Evolutionary conservation across 1,139 yeast genomes (phyloP).

Genomic region (Hyphopichia pseudoburtonii): DNA sequence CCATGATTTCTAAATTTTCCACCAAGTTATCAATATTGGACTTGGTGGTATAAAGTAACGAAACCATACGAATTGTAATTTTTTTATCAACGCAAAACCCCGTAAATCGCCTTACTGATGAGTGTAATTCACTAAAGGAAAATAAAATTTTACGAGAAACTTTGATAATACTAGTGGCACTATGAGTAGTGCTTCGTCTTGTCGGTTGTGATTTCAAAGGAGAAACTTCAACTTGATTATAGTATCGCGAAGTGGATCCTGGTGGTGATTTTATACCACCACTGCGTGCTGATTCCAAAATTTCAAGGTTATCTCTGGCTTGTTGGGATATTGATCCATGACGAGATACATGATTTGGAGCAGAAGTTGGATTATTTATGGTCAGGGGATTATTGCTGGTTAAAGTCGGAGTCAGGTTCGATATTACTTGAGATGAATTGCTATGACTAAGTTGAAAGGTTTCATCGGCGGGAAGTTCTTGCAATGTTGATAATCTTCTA

Average conservation of each 20-base stretch:
- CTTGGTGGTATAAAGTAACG: conserved; percentile 55
- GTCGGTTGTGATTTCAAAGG: conserved; percentile 13
- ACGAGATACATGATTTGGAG: conserved; percentile 10
- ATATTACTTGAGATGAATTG: background rate
- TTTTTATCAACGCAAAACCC: conserved; percentile 67
- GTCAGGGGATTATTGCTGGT: background rate
- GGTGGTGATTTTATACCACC: conserved; percentile 3
- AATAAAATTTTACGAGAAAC: conserved; percentile 58
- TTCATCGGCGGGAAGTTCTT: conserved; percentile 52
- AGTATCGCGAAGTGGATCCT: background rate
- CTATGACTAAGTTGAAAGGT: background rate
- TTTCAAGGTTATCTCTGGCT: conserved; percentile 4
- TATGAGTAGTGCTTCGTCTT: conserved; percentile 9
- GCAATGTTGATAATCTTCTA: conserved; percentile 66
- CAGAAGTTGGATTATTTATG: conserved; percentile 5
- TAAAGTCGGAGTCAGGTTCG: no score
- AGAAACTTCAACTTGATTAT: conserved; percentile 6
- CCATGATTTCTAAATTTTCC: conserved; percentile 58
- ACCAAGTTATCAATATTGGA: conserved; percentile 59
- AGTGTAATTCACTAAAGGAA: conserved; percentile 68
- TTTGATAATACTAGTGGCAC: conserved; percentile 36
- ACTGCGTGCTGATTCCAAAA: background rate
- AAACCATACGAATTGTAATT: conserved; percentile 57
- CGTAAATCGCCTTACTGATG: conserved; percentile 64
- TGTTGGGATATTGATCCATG: conserved; percentile 5